Conservation (phyloP, 176 grass and related monocot genomes). For the Tillandsia fasciculata region DNA sequence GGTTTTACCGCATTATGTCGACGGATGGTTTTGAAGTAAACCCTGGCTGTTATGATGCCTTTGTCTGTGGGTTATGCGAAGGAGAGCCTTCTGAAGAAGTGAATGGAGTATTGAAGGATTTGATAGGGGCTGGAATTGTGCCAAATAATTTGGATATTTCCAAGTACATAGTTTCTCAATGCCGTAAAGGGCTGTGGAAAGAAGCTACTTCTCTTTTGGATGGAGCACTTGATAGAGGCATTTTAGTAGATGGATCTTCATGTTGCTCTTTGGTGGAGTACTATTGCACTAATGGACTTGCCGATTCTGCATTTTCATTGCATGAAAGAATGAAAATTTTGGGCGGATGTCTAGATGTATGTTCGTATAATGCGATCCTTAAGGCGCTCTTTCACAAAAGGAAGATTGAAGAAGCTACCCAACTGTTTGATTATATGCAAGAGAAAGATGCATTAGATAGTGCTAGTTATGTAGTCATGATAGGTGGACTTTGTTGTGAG, state of each 20-base stretch:
- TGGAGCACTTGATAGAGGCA: slow-evolving; percentile 11
- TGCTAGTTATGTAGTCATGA: slow-evolving; percentile 15
- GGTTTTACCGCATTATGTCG: slow-evolving; percentile 3
- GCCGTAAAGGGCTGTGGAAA: not conserved
- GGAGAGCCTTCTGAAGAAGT: slow-evolving; percentile 13
- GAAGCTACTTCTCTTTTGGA: slow-evolving; percentile 16
- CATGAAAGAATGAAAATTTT: slow-evolving; percentile 15
- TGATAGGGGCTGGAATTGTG: slow-evolving; percentile 5
- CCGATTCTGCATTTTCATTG: slow-evolving; percentile 4
- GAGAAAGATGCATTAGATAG: slow-evolving; percentile 5
- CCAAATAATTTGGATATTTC: slow-evolving; percentile 15
- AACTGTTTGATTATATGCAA: slow-evolving; percentile 24
- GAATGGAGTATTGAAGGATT: slow-evolving; percentile 8
- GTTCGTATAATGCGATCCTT: slow-evolving; percentile 14
- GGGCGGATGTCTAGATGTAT: slow-evolving; percentile 8
- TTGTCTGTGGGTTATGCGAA: slow-evolving; percentile 17
- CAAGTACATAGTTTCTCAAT: slow-evolving; percentile 12
- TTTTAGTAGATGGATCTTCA: slow-evolving; percentile 13
- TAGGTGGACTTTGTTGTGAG: slow-evolving; percentile 11
- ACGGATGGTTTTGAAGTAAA: slow-evolving; percentile 11
- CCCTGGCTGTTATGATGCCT: slow-evolving; percentile 10
- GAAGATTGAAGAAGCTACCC: slow-evolving; percentile 8
- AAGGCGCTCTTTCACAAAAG: slow-evolving; percentile 13
- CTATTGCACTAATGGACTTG: slow-evolving; percentile 1
- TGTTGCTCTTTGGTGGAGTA: slow-evolving; percentile 11